Base-by-base conservation (phyloP, 208 protist species). In the Trypanosoma platydactyli region DNA sequence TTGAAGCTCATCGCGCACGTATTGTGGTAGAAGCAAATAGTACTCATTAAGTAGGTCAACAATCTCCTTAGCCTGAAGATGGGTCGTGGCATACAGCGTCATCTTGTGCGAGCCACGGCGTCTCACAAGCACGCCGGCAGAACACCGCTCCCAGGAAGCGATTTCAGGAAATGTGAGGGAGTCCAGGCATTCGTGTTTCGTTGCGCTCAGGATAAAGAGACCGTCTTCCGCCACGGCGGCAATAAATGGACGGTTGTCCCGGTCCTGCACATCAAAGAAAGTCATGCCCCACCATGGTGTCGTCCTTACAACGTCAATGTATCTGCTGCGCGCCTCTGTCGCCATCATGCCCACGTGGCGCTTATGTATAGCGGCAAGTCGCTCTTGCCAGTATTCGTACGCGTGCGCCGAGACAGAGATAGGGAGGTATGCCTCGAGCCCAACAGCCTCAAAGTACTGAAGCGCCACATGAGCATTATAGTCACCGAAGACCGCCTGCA, bases 361-460 rank as follows among this genome's bases (percentile, higher is more conserved):
- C 22, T 50, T 64, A 53, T 83, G 77, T 12, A 60, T 25, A 4
- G 18, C 15, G 53, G 64, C 79, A 18, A 83, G 53, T 11, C 77
- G 56, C 51, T 83, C 52, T 44, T 83, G 77, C 77, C 77, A 83
- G 55, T 83, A 83, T 25, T 76, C 75, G 54, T 76, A 82, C 35
- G 51, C 67, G 50, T 80, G 76, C 16, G 74, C 58, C 3, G 76
- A 76, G 16, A 81, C 76, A 5, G 63, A 74, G 35, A 71, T 57
- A 0, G 76, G 76, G 20, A 81, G 45, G 51, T 74, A 81, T 9
- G 64, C 44, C 24, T 74, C 68, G 15, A 80, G 56, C 3, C 72
- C 72, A 9, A 80, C 72, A 22, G 54, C 56, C 41, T 73, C 68
- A 60, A 75, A 81, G 68, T 73, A 81, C 29, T 30, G 48, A 13